These are phyloP conservation scores for Trichoderma pleuroti DNA, from an alignment of 2,329 filamentous ascomycete species.

Conservation along the genomic window DNA sequence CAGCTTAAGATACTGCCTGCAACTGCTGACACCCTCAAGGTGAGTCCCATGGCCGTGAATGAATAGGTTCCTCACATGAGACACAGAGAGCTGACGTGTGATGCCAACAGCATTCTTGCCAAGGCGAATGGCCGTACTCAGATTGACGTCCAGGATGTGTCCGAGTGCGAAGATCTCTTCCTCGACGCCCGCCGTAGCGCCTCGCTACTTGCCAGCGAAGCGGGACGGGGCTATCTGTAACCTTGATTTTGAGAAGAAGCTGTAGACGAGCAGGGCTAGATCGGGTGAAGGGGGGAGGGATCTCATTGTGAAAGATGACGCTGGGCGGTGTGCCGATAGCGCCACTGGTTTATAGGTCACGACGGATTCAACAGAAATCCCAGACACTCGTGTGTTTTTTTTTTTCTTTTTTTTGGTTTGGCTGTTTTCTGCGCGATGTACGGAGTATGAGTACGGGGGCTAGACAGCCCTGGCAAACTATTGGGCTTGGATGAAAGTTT, in stretches of 20 bases:
- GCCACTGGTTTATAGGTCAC: slow-evolving; percentile 14
- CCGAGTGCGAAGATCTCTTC: slow-evolving; percentile 80
- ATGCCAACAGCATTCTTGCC: slow-evolving; percentile 68
- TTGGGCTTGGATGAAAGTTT: slow-evolving; percentile 13
- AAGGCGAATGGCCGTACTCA: slow-evolving; percentile 74
- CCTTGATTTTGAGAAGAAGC: slow-evolving; percentile 29
- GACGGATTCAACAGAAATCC: slow-evolving; percentile 6
- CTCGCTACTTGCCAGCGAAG: slow-evolving; percentile 60
- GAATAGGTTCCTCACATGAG: slow-evolving; percentile 25
- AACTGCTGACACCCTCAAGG: slow-evolving; percentile 82
- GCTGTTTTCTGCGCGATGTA: slow-evolving; percentile 9
- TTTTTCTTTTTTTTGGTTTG: slow-evolving; percentile 1
- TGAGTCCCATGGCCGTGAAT: slow-evolving; percentile 34
- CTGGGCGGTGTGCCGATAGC: slow-evolving; percentile 14
- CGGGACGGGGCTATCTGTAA: slow-evolving; percentile 61
- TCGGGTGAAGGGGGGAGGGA: neutral
- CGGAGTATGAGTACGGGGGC: slow-evolving; percentile 13
- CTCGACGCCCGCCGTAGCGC: slow-evolving; percentile 78
- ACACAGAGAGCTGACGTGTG: slow-evolving; percentile 32
- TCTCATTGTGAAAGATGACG: slow-evolving; percentile 15
- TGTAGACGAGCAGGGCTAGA: slow-evolving; percentile 8
- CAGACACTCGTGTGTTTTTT: neutral
- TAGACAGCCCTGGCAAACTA: slow-evolving; percentile 9
- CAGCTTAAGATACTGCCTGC: slow-evolving; percentile 87
- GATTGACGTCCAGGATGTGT: slow-evolving; percentile 73